Evolutionary conservation across 2,329 filamentous ascomycete species (phyloP).

Genomic region (Fusarium transvaalense): DNA sequence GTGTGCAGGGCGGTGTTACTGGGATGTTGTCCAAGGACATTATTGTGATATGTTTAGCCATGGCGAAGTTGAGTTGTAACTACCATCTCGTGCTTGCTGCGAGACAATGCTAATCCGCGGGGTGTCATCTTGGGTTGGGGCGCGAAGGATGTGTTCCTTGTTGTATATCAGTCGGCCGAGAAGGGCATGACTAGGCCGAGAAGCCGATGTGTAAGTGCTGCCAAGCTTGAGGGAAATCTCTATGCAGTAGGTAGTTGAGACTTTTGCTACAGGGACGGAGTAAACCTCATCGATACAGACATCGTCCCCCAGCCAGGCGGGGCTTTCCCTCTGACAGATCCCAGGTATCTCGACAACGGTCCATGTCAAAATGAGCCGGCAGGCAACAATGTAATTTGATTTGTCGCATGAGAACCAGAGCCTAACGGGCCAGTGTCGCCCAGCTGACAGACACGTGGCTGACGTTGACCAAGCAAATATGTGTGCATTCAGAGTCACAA

Average conservation of each 20-base stretch:
- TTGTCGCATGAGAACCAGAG: conserved; percentile 24
- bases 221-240: conserved; percentile 36
- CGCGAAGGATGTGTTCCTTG: conserved; percentile 35
- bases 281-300: conserved; percentile 36
- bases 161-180: conserved; percentile 44
- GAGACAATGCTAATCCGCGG: conserved; percentile 19
- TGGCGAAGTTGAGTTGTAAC: conserved; percentile 13
- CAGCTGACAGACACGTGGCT: conserved; percentile 34
- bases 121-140: conserved; percentile 29
- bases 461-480: conserved; percentile 26
- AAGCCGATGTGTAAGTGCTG: conserved; percentile 30
- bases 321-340: conserved; percentile 28
- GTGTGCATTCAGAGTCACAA: conserved; percentile 14
- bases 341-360: conserved; percentile 25
- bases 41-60: conserved; percentile 21
- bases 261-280: conserved; percentile 14
- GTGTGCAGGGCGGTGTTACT: conserved; percentile 17
- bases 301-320: conserved; percentile 36
- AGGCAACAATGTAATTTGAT: conserved; percentile 26
- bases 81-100: conserved; percentile 25
- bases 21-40: conserved; percentile 9
- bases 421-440: conserved; percentile 16
- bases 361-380: conserved; percentile 19
- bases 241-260: conserved; percentile 24
- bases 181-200: conserved; percentile 40